Evolutionary conservation across 2,329 filamentous ascomycete species (phyloP).

Genomic region (Clarireedia monteithiana): DNA sequence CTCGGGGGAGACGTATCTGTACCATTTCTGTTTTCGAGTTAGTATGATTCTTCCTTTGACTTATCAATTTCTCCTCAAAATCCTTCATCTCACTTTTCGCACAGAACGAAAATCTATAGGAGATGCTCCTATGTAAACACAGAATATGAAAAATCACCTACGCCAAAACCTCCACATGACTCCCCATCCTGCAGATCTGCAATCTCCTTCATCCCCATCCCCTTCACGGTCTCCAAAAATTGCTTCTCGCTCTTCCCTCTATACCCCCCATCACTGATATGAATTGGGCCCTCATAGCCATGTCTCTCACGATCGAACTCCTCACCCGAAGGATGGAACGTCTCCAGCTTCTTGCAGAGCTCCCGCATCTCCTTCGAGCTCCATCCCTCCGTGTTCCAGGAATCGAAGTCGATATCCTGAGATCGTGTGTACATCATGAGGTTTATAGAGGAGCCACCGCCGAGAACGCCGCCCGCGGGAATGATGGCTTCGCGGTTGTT

Average conservation of each 20-base stretch:
- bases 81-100: neutral
- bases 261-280: slow-evolving; percentile 45
- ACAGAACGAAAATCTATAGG: neutral
- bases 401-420: slow-evolving; percentile 41
- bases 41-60: neutral
- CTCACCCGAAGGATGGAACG: slow-evolving; percentile 33
- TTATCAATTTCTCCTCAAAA: neutral
- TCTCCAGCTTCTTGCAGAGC: slow-evolving; percentile 50
- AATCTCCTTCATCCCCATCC: slow-evolving; percentile 44
- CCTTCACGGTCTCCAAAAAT: slow-evolving; percentile 40
- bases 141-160: slow-evolving; percentile 12
- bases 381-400: slow-evolving; percentile 47
- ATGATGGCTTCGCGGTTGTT: slow-evolving; percentile 37
- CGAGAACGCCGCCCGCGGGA: slow-evolving; percentile 42
- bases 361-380: slow-evolving; percentile 42
- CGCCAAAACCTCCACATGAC: slow-evolving; percentile 29
- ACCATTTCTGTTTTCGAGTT: slow-evolving; percentile 32
- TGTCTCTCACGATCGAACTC: slow-evolving; percentile 33
- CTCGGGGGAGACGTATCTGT: slow-evolving; percentile 41
- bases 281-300: slow-evolving; percentile 46
- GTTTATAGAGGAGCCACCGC: slow-evolving; percentile 55
- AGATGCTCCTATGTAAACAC: neutral
- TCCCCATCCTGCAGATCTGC: slow-evolving; percentile 46
- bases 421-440: slow-evolving; percentile 46
- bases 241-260: slow-evolving; percentile 36